A percentile compares a stretch with the other conserved stretches of the same genome.
phyloP scores from a whole-genome alignment of 208 protist species.

The Acanthamoeba castellanii region DNA sequence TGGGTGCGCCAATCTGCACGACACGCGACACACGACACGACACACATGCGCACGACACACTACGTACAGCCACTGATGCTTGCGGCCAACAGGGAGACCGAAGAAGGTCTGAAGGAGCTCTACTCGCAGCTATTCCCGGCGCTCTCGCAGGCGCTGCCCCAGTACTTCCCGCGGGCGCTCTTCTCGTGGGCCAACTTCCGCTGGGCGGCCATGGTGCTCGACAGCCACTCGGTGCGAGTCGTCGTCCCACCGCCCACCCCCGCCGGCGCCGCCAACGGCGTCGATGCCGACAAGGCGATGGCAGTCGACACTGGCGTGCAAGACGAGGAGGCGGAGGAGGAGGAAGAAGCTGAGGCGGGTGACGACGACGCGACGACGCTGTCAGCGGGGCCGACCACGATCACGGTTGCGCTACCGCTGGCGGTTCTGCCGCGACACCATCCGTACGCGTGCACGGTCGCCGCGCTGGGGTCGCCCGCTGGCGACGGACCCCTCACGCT shows the following conservation, averaged over 20 bases:
- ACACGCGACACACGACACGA: background rate
- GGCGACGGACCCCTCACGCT: background rate
- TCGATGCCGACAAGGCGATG: background rate
- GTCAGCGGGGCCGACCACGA: background rate
- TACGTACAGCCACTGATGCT: background rate
- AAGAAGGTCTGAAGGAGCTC: conserved; percentile 5
- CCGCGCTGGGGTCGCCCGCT: background rate
- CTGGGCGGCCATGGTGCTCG: conserved; percentile 16
- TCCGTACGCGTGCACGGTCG: background rate
- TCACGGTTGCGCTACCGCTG: conserved; percentile 15
- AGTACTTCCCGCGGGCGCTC: background rate
- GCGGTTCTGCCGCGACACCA: conserved; percentile 6
- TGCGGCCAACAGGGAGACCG: background rate
- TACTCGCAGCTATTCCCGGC: conserved; percentile 15
- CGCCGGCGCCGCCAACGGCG: background rate
- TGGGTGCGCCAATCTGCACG: background rate
- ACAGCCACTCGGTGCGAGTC: conserved; percentile 11
- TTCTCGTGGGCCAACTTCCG: conserved; percentile 54
- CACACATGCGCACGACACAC: background rate
- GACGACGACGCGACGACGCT: background rate
- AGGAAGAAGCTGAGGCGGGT: background rate
- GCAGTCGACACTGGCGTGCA: background rate
- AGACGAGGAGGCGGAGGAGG: background rate
- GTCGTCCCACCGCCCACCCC: background rate
- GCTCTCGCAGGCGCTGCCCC: background rate